Percentiles rank a stretch among this genome's conserved stretches.
These are phyloP conservation scores for Trichothecium roseum DNA, from an alignment of 2,329 filamentous ascomycete genomes.

Conservation along the genomic window DNA sequence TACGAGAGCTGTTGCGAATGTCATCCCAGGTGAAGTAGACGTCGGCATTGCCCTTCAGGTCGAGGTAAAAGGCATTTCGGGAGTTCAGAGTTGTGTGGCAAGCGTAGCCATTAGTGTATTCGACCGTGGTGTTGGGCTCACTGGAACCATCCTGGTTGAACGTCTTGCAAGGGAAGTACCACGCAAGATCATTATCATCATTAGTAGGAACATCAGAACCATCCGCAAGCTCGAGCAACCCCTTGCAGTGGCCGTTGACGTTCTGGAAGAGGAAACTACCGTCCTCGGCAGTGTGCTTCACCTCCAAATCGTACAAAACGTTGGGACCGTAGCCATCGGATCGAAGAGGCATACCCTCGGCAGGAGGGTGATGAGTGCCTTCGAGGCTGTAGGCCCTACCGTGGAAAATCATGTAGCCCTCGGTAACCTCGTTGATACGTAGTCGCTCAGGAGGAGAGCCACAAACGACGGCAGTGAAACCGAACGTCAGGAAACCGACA, in stretches of 20 bases:
- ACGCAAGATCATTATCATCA: conserved; percentile 62
- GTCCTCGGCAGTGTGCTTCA: conserved; percentile 78
- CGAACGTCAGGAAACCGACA: conserved; percentile 93
- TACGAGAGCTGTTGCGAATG: conserved; percentile 77
- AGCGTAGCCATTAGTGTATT: conserved; percentile 73
- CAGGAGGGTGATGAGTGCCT: conserved; percentile 66
- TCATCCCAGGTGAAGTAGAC: conserved; percentile 97
- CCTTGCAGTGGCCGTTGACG: conserved; percentile 95
- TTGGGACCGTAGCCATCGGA: conserved; percentile 50
- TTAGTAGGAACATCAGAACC: conserved; percentile 75
- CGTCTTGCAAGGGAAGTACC: conserved; percentile 91
- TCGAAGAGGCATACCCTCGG: conserved; percentile 59
- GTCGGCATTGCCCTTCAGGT: conserved; percentile 60
- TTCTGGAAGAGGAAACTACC: conserved; percentile 98
- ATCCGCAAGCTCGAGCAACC: conserved; percentile 61
- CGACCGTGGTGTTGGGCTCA: conserved; percentile 60
- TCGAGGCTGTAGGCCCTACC: conserved; percentile 81
- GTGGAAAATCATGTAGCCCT: conserved; percentile 92
- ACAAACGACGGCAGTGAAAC: conserved; percentile 86
- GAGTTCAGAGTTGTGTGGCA: conserved; percentile 71
- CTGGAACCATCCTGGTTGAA: conserved; percentile 92
- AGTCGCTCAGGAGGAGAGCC: conserved; percentile 60
- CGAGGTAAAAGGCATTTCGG: conserved; percentile 65
- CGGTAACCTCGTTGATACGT: conserved; percentile 69
- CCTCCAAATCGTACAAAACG: conserved; percentile 75